Evolutionary conservation across 345 rosid genomes (phyloP), one percentile per base, ranked within the genome.

Genomic region (Toxicodendron radicans): DNA sequence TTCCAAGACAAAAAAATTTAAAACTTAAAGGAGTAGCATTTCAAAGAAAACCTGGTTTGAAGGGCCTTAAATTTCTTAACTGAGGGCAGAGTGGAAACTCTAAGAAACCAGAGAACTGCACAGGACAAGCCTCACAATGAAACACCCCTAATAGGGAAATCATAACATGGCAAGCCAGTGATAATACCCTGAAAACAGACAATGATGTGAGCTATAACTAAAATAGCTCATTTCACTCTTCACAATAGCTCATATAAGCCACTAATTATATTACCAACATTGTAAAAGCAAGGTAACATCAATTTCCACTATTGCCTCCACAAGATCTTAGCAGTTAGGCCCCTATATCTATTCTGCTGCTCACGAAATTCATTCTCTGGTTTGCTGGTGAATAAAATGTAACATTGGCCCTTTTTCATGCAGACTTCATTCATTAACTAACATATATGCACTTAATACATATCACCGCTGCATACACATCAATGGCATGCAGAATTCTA

Each of bases 261-360:
- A 46, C 16, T 48, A 46, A 66, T 1, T 27, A 64, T 21, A 20
- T 21, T 45, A 43, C 56, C 11, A 41, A 20, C 35, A 57, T 35
- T 46, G 16, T 17, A 14, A 70, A 57, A 33, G 23, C 17, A 33
- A 54, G 7, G 30, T 49, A 62, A 14, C 23, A 33, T 62, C 51
- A 21, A 33, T 72, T 32, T 32, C 18, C 9, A 46, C 12, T 16
- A 45, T 17, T n/a, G 69, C 41, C 38, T 57, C 51, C 57, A 14
- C 23, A 73, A 52, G 53, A 43, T 46, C 70, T 46, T 58, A 57
- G 58, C 14, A 67, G 12, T 38, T 38, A 54, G 64, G 27, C 33
- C 58, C 73, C 41, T 60, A 62, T 2, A 61, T 63, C 58, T 27
- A 12, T 56, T 58, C 53, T 54, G 52, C 20, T 72, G 49, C 58